These are phyloP conservation scores for Polygonum maritimum DNA, from an alignment of 148 eudicot species.

Conservation along the genomic window DNA sequence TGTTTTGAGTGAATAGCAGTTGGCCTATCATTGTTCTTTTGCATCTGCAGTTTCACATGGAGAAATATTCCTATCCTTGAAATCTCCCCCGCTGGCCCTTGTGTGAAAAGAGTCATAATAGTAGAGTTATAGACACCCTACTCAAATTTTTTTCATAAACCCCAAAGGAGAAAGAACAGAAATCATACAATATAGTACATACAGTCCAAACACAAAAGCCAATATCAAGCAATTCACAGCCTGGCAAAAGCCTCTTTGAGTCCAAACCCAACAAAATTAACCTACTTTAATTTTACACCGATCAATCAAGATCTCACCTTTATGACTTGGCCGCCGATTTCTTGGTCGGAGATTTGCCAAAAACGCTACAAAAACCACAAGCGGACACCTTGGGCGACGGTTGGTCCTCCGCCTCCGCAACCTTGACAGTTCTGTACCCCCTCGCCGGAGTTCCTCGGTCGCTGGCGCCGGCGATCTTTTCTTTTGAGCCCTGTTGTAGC, in stretches of 20 bases:
- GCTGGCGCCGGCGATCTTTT: not conserved
- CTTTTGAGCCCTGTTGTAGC: not conserved
- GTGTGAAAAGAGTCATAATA: too few relatives aligned
- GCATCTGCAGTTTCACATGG: too few relatives aligned
- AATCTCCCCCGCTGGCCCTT: too few relatives aligned
- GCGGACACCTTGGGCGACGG: slow-evolving; percentile 75
- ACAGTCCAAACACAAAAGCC: too few relatives aligned
- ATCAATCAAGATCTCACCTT: not conserved
- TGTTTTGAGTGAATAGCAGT: too few relatives aligned
- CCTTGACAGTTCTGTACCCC: slow-evolving; percentile 26
- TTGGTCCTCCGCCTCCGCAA: slow-evolving; percentile 47
- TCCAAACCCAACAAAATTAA: not conserved
- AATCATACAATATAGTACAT: not conserved
- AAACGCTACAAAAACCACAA: slow-evolving; percentile 55
- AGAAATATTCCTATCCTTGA: too few relatives aligned
- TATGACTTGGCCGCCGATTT: not conserved
- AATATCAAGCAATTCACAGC: not conserved
- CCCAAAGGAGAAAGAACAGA: not conserved
- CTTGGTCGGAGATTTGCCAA: slow-evolving; percentile 21
- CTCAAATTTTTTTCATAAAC: not conserved
- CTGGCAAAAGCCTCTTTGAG: slow-evolving; percentile 7
- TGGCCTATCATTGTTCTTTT: too few relatives aligned
- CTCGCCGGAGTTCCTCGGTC: not conserved
- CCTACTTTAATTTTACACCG: not conserved
- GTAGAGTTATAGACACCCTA: too few relatives aligned